Evolutionary conservation across 805 yeast species (phyloP).

Genomic region (Nakazawaea anatomiae): DNA sequence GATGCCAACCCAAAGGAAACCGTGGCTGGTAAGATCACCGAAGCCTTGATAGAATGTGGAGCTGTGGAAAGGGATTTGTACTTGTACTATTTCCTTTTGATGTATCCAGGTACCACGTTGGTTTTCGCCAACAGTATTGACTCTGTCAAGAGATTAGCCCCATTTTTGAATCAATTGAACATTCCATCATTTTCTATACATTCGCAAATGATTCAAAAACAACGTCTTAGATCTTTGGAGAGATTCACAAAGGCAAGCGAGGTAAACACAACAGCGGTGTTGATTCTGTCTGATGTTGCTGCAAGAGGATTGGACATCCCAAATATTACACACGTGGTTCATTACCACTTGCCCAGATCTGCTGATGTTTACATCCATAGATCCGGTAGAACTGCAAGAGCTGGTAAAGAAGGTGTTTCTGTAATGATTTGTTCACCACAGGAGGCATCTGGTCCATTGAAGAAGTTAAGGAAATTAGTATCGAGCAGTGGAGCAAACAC

Average conservation of each 20-base stretch:
- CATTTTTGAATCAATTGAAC: slow-evolving; percentile 63
- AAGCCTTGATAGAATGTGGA: slow-evolving; percentile 88
- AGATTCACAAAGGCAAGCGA: slow-evolving; percentile 56
- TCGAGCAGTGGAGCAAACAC: slow-evolving; percentile 22
- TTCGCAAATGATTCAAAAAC: slow-evolving; percentile 93
- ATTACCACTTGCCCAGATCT: slow-evolving; percentile 89
- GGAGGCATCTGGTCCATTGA: slow-evolving; percentile 84
- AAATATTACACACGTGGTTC: slow-evolving; percentile 87
- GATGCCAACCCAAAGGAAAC: slow-evolving; percentile 85
- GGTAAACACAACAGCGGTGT: slow-evolving; percentile 50
- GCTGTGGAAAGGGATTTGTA: slow-evolving; percentile 85
- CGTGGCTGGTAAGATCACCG: slow-evolving; percentile 70
- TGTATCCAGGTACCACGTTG: slow-evolving; percentile 85
- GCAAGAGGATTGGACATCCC: slow-evolving; percentile 97
- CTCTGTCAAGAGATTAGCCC: slow-evolving; percentile 80
- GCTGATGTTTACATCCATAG: slow-evolving; percentile 95
- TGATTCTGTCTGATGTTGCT: slow-evolving; percentile 95
- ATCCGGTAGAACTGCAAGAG: slow-evolving; percentile 98
- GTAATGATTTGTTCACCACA: slow-evolving; percentile 90
- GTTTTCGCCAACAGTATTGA: slow-evolving; percentile 96
- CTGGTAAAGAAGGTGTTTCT: slow-evolving; percentile 90
- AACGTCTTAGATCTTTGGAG: slow-evolving; percentile 80
- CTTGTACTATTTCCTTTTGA: slow-evolving; percentile 76
- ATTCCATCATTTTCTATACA: slow-evolving; percentile 74
- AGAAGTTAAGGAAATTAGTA: slow-evolving; percentile 60